Conservation (phyloP, 441 rosid species). For the Erodium texanum region DNA sequence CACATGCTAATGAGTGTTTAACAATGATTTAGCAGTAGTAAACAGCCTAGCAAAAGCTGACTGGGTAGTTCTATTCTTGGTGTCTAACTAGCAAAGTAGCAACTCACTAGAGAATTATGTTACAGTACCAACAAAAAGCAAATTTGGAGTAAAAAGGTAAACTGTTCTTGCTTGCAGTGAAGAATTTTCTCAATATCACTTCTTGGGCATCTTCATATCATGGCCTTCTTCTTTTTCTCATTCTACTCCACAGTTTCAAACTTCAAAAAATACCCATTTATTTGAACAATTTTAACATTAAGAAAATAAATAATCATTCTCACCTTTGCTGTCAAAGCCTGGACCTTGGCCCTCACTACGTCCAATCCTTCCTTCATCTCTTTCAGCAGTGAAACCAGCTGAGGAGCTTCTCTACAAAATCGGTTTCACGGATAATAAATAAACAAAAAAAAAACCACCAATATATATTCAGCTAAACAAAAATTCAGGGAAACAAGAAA, state of each 20-base stretch:
- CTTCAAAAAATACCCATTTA: neutral
- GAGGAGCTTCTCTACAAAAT: constrained; percentile 53
- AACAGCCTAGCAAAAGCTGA: neutral
- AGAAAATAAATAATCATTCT: neutral
- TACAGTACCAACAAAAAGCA: neutral
- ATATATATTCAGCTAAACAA: neutral
- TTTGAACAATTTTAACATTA: neutral
- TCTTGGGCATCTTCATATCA: no score
- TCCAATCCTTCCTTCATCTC: constrained; percentile 78
- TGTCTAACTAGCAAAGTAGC: no score
- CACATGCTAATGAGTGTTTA: no score
- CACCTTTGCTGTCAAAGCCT: constrained; percentile 68
- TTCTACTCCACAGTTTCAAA: no score
- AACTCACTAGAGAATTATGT: no score
- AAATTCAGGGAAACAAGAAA: neutral
- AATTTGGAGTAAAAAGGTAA: neutral
- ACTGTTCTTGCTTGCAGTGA: neutral
- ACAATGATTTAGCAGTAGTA: no score
- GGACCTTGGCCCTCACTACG: constrained; percentile 56
- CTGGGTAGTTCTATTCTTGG: no score
- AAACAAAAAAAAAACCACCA: neutral
- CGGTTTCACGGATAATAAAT: no score
- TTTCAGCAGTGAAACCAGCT: constrained; percentile 45
- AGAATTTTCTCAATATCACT: no score
- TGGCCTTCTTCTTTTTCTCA: no score